phyloP scores from a whole-genome alignment of 495 filamentous ascomycete genomes.

The Parmelia sp. region DNA sequence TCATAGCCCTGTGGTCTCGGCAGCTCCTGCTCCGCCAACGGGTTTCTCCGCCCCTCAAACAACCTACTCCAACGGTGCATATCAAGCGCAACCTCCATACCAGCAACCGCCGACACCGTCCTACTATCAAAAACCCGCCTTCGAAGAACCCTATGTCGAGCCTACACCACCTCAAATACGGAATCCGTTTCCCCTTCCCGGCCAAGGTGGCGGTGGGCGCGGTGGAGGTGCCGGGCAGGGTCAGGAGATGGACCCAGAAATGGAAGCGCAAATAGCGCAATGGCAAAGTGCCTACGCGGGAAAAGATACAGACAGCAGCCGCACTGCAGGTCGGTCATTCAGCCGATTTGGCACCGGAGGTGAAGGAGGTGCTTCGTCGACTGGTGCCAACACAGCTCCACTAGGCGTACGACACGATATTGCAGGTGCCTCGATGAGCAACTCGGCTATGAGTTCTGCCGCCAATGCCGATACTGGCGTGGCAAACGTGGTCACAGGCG shows the following conservation, averaged over 20 bases:
- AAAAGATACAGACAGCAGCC: conserved; percentile 42
- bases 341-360: conserved; percentile 26
- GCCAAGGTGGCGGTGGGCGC: conserved; percentile 31
- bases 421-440: conserved; percentile 24
- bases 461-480: conserved; percentile 39
- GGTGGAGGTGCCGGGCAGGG: conserved; percentile 36
- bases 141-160: conserved; percentile 50
- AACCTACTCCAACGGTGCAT: conserved; percentile 38
- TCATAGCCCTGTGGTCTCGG: conserved; percentile 39
- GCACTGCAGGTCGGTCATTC: conserved; percentile 26
- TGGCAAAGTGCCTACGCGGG: conserved; percentile 89
- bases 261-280: conserved; percentile 88
- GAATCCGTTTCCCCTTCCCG: conserved; percentile 76
- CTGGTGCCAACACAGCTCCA: conserved; percentile 44
- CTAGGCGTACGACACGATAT: conserved; percentile 33
- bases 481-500: conserved; percentile 40
- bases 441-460: conserved; percentile 34
- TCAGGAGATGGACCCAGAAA: conserved; percentile 68
- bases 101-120: conserved; percentile 35
- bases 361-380: conserved; percentile 32
- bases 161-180: conserved; percentile 64
- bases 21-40: conserved; percentile 37
- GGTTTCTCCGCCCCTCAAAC: conserved; percentile 38
- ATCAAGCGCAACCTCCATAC: conserved; percentile 43
- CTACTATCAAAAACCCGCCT: conserved; percentile 46